These are phyloP conservation scores for Spizellomyces punctatus DNA, from an alignment of 192 early-diverging fungal species.

Conservation along the genomic window DNA sequence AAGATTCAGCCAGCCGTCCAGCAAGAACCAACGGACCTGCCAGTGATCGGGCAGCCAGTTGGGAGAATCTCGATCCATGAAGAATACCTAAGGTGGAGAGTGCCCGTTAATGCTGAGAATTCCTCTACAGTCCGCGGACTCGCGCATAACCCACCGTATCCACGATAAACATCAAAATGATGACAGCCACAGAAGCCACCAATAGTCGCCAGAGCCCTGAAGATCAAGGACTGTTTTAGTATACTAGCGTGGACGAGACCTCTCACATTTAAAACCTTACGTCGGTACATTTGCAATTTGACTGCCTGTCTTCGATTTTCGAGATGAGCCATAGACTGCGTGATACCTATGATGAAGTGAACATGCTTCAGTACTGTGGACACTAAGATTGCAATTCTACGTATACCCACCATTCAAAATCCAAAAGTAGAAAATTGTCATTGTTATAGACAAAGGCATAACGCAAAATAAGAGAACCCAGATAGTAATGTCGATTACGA, in stretches of 20 bases:
- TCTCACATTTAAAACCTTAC: conserved; percentile 30
- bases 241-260: neutral
- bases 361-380: neutral
- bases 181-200: conserved; percentile 70
- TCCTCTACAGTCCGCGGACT: neutral
- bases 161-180: conserved; percentile 78
- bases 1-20: conserved; percentile 92
- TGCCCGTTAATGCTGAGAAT: neutral
- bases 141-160: conserved; percentile 70
- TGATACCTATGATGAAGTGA: conserved; percentile 44
- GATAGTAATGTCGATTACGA: conserved; percentile 65
- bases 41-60: conserved; percentile 78
- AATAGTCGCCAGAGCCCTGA: conserved; percentile 73
- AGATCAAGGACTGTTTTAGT: neutral
- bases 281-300: conserved; percentile 89
- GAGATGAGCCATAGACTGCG: conserved; percentile 74
- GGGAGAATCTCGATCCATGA: conserved; percentile 60
- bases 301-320: conserved; percentile 81
- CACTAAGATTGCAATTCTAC: neutral
- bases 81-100: conserved; percentile 36
- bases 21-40: conserved; percentile 86
- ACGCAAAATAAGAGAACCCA: conserved; percentile 74
- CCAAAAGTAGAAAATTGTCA: conserved; percentile 95
- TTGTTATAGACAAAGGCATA: conserved; percentile 84
- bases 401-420: conserved; percentile 68